These are phyloP conservation scores for Yamadazyma buinensis DNA, from an alignment of 1,139 yeast genomes.

Conservation along the genomic window DNA sequence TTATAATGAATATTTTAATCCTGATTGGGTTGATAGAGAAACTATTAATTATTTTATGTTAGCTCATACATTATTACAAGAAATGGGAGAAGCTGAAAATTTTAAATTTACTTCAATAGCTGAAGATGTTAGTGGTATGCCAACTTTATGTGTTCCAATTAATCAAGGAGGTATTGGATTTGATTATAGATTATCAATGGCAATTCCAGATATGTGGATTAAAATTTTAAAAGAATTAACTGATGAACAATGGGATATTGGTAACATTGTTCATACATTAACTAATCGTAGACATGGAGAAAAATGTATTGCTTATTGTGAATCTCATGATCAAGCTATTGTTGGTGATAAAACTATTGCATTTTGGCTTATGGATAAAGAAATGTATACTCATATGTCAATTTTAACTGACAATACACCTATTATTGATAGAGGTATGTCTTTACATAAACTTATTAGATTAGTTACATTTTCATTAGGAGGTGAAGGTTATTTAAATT, in stretches of 20 bases:
- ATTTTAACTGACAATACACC: slow-evolving; percentile 67
- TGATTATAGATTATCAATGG: slow-evolving; percentile 93
- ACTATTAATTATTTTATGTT: slow-evolving; percentile 84
- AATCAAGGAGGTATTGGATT: slow-evolving; percentile 84
- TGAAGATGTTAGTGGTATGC: slow-evolving; percentile 98
- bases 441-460: slow-evolving; percentile 88
- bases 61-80: slow-evolving; percentile 72
- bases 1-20: slow-evolving; percentile 85
- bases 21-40: slow-evolving; percentile 79
- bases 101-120: slow-evolving; percentile 76
- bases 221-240: slow-evolving; percentile 75
- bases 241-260: slow-evolving; percentile 94
- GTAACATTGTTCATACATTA: slow-evolving; percentile 71
- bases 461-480: slow-evolving; percentile 83
- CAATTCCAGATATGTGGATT: slow-evolving; percentile 99
- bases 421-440: slow-evolving; percentile 80
- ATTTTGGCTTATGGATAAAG: slow-evolving; percentile 98
- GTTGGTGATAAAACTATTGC: slow-evolving; percentile 97
- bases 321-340: slow-evolving; percentile 94
- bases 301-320: slow-evolving; percentile 88
- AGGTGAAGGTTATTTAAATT: slow-evolving; percentile 93
- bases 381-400: slow-evolving; percentile 97
- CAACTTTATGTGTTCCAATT: slow-evolving; percentile 80
- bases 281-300: slow-evolving; percentile 89
- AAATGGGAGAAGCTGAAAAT: slow-evolving; percentile 38